phyloP scores from a whole-genome alignment of 306 rosid species.

The Vachellia pachyceras region DNA sequence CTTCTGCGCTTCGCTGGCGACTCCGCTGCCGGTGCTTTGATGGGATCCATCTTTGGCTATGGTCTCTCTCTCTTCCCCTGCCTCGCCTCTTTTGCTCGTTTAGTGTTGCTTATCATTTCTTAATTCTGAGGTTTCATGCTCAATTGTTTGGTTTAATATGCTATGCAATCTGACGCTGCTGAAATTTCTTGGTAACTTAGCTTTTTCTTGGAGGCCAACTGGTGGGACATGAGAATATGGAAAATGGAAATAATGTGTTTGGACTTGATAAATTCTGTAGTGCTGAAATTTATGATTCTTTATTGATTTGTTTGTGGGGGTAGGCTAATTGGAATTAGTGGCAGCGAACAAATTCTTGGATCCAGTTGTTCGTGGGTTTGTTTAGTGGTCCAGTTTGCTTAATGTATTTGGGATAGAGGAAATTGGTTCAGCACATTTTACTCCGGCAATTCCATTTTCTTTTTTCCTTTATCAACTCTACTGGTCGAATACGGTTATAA shows the following conservation, averaged over 20 bases:
- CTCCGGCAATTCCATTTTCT: neutral
- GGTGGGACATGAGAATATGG: neutral
- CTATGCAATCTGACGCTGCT: neutral
- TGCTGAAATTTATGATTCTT: neutral
- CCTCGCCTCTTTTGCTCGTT: neutral
- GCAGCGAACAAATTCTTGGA: neutral
- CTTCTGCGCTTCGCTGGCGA: slow-evolving; percentile 75
- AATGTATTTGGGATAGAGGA: neutral
- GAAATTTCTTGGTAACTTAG: neutral
- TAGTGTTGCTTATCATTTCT: neutral
- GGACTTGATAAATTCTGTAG: neutral
- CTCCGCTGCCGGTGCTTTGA: slow-evolving; percentile 84
- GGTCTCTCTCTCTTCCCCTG: slow-evolving; percentile 46
- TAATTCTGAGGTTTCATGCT: neutral
- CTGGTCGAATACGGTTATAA: neutral
- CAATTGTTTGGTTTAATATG: neutral
- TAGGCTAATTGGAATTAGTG: neutral
- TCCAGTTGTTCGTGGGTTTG: slow-evolving; percentile 3
- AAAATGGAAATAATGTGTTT: neutral
- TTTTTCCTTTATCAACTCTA: neutral
- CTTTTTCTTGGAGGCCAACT: neutral
- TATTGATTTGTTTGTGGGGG: neutral
- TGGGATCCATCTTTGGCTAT: slow-evolving; percentile 97
- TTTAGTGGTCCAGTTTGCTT: neutral
- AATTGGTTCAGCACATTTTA: neutral